phyloP scores from a whole-genome alignment of 306 rosid species.

The Pterocarpus macrocarpus region DNA sequence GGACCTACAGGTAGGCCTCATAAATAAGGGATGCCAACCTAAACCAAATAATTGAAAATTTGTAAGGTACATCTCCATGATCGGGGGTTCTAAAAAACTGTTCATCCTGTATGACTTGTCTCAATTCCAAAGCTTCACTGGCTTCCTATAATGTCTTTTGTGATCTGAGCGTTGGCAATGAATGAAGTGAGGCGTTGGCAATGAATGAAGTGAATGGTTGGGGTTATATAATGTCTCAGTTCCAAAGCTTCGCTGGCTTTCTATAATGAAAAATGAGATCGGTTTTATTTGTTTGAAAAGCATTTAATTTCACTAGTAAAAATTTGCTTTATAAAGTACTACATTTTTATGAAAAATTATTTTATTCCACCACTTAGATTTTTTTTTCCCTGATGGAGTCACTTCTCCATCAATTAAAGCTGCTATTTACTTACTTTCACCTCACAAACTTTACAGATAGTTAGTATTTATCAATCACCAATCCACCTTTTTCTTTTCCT shows the following conservation, averaged over 20 bases:
- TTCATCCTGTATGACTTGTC: slow-evolving; percentile 12
- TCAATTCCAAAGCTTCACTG: slow-evolving; percentile 16
- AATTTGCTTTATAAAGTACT: no score
- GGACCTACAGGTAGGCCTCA: slow-evolving; percentile 39
- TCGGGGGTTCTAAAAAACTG: slow-evolving; percentile 25
- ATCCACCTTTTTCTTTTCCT: no score
- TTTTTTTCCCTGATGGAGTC: neutral
- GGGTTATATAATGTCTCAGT: neutral
- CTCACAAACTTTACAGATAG: no score
- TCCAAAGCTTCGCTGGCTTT: no score
- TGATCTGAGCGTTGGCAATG: neutral
- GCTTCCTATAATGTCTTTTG: slow-evolving; percentile 37
- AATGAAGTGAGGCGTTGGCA: no score
- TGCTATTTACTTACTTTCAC: no score
- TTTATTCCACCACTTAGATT: neutral
- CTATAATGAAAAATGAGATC: neutral
- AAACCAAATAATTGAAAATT: slow-evolving; percentile 44
- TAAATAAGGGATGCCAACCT: slow-evolving; percentile 43
- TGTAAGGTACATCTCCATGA: slow-evolving; percentile 45
- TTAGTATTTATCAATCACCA: no score
- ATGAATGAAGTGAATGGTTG: neutral
- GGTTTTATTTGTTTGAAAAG: no score
- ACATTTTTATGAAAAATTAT: neutral
- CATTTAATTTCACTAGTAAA: no score
- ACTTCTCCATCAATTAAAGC: neutral